Evolutionary conservation across 331 rosid genomes (phyloP), one percentile per base, ranked within the genome.

Genomic region (Malus hybrid): DNA sequence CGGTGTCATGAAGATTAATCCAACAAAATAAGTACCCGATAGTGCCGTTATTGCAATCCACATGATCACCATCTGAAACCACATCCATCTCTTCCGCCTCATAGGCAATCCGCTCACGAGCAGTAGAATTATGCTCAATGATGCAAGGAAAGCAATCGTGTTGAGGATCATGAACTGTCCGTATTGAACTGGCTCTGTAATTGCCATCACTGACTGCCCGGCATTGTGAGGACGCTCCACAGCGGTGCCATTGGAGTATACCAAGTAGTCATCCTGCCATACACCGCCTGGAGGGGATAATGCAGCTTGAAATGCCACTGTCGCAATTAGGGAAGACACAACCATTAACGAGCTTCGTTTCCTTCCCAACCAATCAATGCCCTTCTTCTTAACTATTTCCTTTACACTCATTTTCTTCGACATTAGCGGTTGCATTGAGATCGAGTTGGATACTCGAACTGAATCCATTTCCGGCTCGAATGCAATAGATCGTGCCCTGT

Each of bases 61-160:
- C 85, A 81, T 76, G 31, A 42, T 81, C 71, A 77, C 78, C 80
- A 72, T 81, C 81, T 70, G 78, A 50, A 81, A 5, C 85, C 85
- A 81, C 85, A 81, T 71, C 78, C 77, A 76, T 22, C 73, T 10
- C 7, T 69, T 46, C 31, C 64, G 73, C 70, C 32, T 81, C 42
- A 81, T 4, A 1, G 84, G 84, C 70, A 81, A 34, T 27, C 85
- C 81, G 34, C 75, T 77, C 6, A 81, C 79, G 10, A 72, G 75
- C 5, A 81, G 24, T 33, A 81, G 31, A 48, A 81, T 76, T 66
- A 72, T 77, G 78, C 81, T 81, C 67, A 81, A 22, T 0, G 85
- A 81, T 13, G 85, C 24, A 34, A 81, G 75, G 34, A 76, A 81
- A 16, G 78, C 76, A 42, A 72, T 69, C 18, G 81, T 77, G 59